phyloP scores from a whole-genome alignment of 805 yeast species.

The Candida cerambycidarum region DNA sequence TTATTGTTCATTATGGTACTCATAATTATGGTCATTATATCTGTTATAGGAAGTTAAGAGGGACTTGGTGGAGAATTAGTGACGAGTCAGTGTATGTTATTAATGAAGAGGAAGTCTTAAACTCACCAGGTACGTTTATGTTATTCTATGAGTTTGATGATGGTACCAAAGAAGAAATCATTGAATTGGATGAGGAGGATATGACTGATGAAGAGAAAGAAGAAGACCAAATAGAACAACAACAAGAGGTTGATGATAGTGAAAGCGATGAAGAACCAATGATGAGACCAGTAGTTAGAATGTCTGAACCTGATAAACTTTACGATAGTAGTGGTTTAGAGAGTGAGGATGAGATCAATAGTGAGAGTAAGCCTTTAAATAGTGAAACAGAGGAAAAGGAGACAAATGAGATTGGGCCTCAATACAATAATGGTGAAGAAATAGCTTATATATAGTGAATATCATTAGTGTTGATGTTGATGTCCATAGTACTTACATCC shows the following conservation, averaged over 20 bases:
- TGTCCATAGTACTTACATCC: too few relatives aligned
- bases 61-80: slow-evolving; percentile 93
- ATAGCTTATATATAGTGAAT: too few relatives aligned
- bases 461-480: too few relatives aligned
- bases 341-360: slow-evolving; percentile 3
- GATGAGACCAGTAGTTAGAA: slow-evolving; percentile 5
- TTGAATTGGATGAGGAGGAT: slow-evolving; percentile 15
- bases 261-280: neutral
- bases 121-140: slow-evolving; percentile 89
- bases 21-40: slow-evolving; percentile 98
- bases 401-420: slow-evolving; percentile 8
- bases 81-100: slow-evolving; percentile 86
- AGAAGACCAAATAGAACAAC: slow-evolving; percentile 6
- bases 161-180: slow-evolving; percentile 25
- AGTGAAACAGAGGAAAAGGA: slow-evolving; percentile 7
- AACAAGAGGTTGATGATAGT: neutral
- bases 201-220: slow-evolving; percentile 20
- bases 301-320: slow-evolving; percentile 13
- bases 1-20: slow-evolving; percentile 90
- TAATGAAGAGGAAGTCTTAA: slow-evolving; percentile 74
- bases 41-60: slow-evolving; percentile 77
- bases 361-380: neutral
- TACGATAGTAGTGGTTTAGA: slow-evolving; percentile 19
- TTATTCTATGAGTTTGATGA: slow-evolving; percentile 69
- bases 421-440: too few relatives aligned